Conservation (phyloP, 1,284 basidiomycete species). For the Naganishia sp. region DNA sequence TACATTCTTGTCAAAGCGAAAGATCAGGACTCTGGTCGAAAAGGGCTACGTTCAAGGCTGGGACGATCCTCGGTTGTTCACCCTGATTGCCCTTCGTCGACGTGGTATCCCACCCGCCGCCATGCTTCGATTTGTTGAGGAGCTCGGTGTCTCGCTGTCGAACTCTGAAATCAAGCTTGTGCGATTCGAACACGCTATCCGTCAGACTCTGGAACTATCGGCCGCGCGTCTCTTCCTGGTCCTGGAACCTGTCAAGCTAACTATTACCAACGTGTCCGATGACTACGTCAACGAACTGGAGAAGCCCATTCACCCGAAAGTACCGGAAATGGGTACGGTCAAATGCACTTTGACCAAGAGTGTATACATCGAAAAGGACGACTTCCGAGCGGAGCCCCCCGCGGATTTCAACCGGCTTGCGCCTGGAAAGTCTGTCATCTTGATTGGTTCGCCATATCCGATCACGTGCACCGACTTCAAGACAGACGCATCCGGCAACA, state of each 20-base stretch:
- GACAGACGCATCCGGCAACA: conserved; percentile 70
- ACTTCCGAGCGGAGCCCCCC: conserved; percentile 89
- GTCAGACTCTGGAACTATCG: conserved; percentile 84
- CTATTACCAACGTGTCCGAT: conserved; percentile 85
- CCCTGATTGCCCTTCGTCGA: conserved; percentile 89
- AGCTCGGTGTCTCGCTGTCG: conserved; percentile 87
- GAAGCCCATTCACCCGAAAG: conserved; percentile 93
- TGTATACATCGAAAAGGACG: conserved; percentile 90
- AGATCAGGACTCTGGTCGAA: conserved; percentile 86
- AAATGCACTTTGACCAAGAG: conserved; percentile 84
- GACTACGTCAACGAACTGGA: conserved; percentile 82
- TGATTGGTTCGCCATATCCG: conserved; percentile 92
- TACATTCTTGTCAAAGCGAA: conserved; percentile 96
- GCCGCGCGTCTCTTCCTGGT: conserved; percentile 93
- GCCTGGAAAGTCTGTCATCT: conserved; percentile 93
- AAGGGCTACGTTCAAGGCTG: conserved; percentile 84
- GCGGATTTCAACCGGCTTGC: conserved; percentile 97
- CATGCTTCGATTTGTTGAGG: conserved; percentile 87
- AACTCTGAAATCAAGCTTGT: conserved; percentile 80
- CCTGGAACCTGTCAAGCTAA: conserved; percentile 84
- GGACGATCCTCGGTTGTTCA: conserved; percentile 99
- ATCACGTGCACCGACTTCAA: conserved; percentile 91
- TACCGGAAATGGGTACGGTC: conserved; percentile 80
- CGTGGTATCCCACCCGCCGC: conserved; percentile 95
- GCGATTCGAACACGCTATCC: conserved; percentile 86